A percentile compares a stretch with the other conserved stretches of the same genome.
These are phyloP conservation scores for Neopestalotiopsis rosae DNA, from an alignment of 2,329 filamentous ascomycete species.

Conservation along the genomic window DNA sequence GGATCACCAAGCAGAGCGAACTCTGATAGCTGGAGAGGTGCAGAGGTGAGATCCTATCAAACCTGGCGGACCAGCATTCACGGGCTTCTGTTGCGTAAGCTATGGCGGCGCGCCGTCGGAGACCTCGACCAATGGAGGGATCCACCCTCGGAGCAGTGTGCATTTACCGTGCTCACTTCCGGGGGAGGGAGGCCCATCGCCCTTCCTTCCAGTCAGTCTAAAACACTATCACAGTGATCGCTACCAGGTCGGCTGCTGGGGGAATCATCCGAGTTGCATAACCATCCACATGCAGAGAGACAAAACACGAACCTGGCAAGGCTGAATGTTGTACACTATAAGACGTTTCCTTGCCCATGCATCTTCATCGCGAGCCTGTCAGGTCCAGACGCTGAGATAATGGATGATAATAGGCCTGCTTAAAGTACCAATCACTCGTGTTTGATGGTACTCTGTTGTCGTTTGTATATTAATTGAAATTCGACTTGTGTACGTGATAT, in stretches of 20 bases:
- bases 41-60: conserved; percentile 5
- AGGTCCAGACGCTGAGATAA: not conserved
- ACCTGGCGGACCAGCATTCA: conserved; percentile 11
- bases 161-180: conserved; percentile 7
- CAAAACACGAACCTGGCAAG: not conserved
- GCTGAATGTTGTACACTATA: not conserved
- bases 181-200: not conserved
- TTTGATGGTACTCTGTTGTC: too few species aligned
- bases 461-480: too few species aligned
- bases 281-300: not conserved
- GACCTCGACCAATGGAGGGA: conserved; percentile 15
- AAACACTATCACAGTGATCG: not conserved
- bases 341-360: not conserved
- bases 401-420: not conserved
- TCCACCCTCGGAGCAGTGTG: not conserved
- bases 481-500: too few species aligned
- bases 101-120: conserved; percentile 13
- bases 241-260: not conserved
- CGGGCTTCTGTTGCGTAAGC: conserved; percentile 14
- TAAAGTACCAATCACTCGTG: too few species aligned
- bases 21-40: not conserved
- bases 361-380: not conserved
- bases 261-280: not conserved
- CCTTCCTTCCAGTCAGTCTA: not conserved
- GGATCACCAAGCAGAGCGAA: not conserved